Evolutionary conservation across 1,284 basidiomycete genomes (phyloP).

Genomic region (Farysia itapuensis): DNA sequence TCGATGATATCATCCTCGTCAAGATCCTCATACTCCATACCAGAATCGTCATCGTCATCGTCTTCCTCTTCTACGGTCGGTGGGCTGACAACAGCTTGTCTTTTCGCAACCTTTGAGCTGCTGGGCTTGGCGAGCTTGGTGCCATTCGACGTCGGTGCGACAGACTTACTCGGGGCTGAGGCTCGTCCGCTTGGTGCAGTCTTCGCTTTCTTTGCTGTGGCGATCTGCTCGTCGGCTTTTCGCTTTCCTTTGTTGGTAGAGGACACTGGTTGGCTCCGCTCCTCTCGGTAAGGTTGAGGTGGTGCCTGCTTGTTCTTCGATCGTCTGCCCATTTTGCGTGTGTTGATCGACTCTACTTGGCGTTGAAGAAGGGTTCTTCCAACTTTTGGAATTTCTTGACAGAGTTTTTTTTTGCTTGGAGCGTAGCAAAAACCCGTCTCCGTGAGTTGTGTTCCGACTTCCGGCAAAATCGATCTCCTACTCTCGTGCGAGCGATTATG

Average conservation of each 20-base stretch:
- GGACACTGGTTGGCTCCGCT: conserved; percentile 48
- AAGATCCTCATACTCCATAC: conserved; percentile 60
- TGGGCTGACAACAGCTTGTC: conserved; percentile 36
- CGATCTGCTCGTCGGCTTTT: conserved; percentile 57
- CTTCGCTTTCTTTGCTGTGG: conserved; percentile 43
- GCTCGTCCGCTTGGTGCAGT: conserved; percentile 57
- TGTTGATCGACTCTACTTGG: too few relatives aligned
- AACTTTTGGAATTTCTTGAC: too few relatives aligned
- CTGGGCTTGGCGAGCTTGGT: conserved; percentile 48
- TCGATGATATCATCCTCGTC: conserved; percentile 55
- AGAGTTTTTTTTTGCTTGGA: too few relatives aligned
- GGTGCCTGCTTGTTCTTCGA: conserved; percentile 85
- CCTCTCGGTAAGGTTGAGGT: conserved; percentile 69
- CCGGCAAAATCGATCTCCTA: too few relatives aligned
- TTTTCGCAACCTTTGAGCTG: too few relatives aligned
- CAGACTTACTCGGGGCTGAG: too few relatives aligned
- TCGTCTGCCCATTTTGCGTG: conserved; percentile 74
- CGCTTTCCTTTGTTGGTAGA: conserved; percentile 57
- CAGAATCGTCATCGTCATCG: conserved; percentile 61
- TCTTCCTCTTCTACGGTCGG: conserved; percentile 59
- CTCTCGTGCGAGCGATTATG: too few relatives aligned
- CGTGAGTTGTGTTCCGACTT: too few relatives aligned
- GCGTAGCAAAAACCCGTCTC: too few relatives aligned
- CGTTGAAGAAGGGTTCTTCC: too few relatives aligned
- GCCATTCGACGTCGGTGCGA: too few relatives aligned